phyloP scores from a whole-genome alignment of 2,329 filamentous ascomycete species.

The Chalaropsis ovoidea region DNA sequence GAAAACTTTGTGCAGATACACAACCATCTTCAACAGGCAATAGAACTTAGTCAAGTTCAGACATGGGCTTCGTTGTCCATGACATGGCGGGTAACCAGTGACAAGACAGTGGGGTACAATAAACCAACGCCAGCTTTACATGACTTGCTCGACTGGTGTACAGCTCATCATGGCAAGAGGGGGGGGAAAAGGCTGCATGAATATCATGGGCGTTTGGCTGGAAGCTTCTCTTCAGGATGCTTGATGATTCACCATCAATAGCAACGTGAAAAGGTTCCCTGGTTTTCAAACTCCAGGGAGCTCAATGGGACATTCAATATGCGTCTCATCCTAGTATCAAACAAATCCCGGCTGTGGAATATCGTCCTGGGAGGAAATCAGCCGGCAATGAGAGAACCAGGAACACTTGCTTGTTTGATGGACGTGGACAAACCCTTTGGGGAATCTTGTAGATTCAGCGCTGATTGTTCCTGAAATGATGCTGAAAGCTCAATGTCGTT shows the following conservation, averaged over 20 bases:
- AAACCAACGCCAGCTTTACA: slow-evolving; percentile 8
- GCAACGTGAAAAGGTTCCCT: neutral
- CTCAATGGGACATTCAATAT: slow-evolving; percentile 19
- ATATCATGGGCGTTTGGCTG: slow-evolving; percentile 17
- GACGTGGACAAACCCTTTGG: slow-evolving; percentile 21
- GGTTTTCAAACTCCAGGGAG: slow-evolving; percentile 6
- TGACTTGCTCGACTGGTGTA: neutral
- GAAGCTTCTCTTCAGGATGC: slow-evolving; percentile 9
- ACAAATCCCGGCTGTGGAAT: slow-evolving; percentile 19
- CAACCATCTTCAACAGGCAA: slow-evolving; percentile 20
- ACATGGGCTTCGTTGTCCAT: slow-evolving; percentile 1
- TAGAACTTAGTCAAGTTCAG: neutral
- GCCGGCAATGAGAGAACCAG: slow-evolving; percentile 22
- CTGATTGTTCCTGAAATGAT: slow-evolving; percentile 21
- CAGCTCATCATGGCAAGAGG: slow-evolving; percentile 8
- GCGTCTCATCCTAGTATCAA: slow-evolving; percentile 24
- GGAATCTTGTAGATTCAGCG: slow-evolving; percentile 24
- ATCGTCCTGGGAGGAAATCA: slow-evolving; percentile 12
- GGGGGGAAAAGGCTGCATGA: neutral
- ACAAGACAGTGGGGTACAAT: neutral
- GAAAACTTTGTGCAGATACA: neutral
- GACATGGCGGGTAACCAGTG: neutral
- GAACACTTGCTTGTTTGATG: slow-evolving; percentile 19
- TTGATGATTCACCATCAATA: slow-evolving; percentile 8
- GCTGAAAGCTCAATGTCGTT: slow-evolving; percentile 3